Percentiles rank a stretch among this genome's conserved stretches.
phyloP scores from a whole-genome alignment of 345 rosid genomes.

The Draba incana region DNA sequence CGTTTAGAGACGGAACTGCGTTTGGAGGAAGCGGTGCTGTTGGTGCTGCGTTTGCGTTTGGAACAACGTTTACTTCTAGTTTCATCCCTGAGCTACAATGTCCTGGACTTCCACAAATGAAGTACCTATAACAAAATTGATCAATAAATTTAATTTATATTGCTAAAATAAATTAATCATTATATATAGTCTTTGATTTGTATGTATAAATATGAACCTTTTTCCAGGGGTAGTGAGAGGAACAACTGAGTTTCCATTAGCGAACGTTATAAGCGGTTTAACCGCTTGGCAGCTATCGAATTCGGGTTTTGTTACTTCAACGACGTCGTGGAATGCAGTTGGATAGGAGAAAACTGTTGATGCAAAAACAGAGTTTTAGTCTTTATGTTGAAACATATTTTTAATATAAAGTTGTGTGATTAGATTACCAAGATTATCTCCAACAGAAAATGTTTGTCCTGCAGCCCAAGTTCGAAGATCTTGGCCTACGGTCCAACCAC shows the following conservation, averaged over 20 bases:
- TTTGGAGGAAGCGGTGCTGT: constrained; percentile 40
- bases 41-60: constrained; percentile 42
- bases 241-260: constrained; percentile 57
- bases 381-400: constrained; percentile 4
- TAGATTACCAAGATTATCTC: constrained; percentile 67
- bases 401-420: background rate
- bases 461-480: constrained; percentile 59
- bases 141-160: constrained; percentile 7
- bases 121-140: constrained; percentile 50
- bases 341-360: constrained; percentile 57
- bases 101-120: constrained; percentile 68
- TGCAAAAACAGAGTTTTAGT: constrained; percentile 24
- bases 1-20: constrained; percentile 36
- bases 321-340: constrained; percentile 53
- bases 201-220: constrained; percentile 33
- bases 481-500: constrained; percentile 64
- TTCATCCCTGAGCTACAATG: constrained; percentile 82
- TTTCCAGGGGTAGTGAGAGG: constrained; percentile 65
- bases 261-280: constrained; percentile 49
- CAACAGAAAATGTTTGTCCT: constrained; percentile 54
- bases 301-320: constrained; percentile 62
- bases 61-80: constrained; percentile 54
- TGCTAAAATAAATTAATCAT: too few relatives aligned
- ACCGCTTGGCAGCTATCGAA: constrained; percentile 58
- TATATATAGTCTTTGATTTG: background rate